These are phyloP conservation scores for Phalaenopsis aphrodite DNA, from an alignment of 106 monocot species.

Conservation along the genomic window DNA sequence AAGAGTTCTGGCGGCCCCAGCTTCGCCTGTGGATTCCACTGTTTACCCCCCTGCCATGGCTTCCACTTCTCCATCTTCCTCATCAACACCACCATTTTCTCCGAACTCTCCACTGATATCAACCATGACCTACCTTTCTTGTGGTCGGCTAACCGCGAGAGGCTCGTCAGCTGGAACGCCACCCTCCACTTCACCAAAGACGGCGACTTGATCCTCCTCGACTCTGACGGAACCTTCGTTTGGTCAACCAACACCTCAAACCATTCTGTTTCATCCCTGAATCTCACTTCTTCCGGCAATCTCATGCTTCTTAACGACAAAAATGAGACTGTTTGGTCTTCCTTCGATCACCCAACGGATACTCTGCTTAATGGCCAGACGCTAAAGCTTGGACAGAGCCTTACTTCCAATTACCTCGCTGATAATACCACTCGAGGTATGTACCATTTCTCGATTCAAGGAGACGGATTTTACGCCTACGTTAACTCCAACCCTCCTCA, in stretches of 20 bases:
- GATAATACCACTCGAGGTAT: slow-evolving; percentile 10
- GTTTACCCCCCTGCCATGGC: slow-evolving; percentile 11
- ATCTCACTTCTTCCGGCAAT: slow-evolving; percentile 30
- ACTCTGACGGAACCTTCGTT: slow-evolving; percentile 16
- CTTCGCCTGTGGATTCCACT: slow-evolving; percentile 39
- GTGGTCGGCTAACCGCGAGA: slow-evolving; percentile 54
- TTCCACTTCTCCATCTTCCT: slow-evolving; percentile 52
- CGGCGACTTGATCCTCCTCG: slow-evolving; percentile 46
- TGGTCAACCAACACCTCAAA: slow-evolving; percentile 54
- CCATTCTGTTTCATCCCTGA: slow-evolving; percentile 27
- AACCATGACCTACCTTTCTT: slow-evolving; percentile 11
- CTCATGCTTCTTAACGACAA: slow-evolving; percentile 28
- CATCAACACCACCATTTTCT: slow-evolving; percentile 20
- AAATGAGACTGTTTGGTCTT: slow-evolving; percentile 33
- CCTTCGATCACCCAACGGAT: slow-evolving; percentile 47
- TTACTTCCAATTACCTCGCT: slow-evolving; percentile 18
- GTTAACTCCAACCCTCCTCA: slow-evolving; percentile 23
- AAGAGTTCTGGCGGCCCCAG: slow-evolving; percentile 7
- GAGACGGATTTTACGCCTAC: slow-evolving; percentile 10
- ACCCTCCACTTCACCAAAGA: slow-evolving; percentile 30
- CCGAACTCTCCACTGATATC: not conserved
- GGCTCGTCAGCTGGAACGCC: slow-evolving; percentile 33
- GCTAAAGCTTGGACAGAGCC: slow-evolving; percentile 16
- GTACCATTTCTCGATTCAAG: slow-evolving; percentile 11
- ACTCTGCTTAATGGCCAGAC: slow-evolving; percentile 34